Percentiles rank a stretch among this genome's conserved stretches.
phyloP scores from a whole-genome alignment of 768 basidiomycete species.

The Austroboletus eburneus region DNA sequence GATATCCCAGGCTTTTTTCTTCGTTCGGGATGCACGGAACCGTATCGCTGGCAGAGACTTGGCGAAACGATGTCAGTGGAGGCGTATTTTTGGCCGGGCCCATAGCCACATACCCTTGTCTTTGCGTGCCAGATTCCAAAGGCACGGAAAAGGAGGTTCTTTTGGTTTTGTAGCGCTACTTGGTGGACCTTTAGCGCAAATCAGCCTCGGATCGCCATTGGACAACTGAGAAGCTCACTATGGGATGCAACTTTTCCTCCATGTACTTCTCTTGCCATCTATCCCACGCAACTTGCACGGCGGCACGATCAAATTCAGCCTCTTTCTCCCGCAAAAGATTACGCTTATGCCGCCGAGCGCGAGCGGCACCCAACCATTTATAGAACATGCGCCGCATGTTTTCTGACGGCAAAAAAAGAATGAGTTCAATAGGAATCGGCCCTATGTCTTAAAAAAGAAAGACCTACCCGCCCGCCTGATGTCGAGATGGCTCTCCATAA shows the following conservation, averaged over 20 bases:
- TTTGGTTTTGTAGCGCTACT: constrained; percentile 54
- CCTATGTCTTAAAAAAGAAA: background rate
- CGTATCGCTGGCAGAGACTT: constrained; percentile 78
- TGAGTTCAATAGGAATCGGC: background rate
- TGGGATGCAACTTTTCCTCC: constrained; percentile 58
- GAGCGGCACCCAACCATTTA: constrained; percentile 62
- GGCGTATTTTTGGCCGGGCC: background rate
- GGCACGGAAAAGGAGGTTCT: constrained; percentile 58
- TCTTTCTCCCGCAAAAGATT: constrained; percentile 56
- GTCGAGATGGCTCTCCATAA: constrained; percentile 82
- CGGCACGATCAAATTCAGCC: constrained; percentile 51
- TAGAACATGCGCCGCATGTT: constrained; percentile 62
- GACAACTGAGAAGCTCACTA: constrained; percentile 41
- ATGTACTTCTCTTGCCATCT: constrained; percentile 74
- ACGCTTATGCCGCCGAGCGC: constrained; percentile 59
- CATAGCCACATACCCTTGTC: constrained; percentile 50
- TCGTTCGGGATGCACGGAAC: constrained; percentile 61
- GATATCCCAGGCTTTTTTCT: constrained; percentile 54
- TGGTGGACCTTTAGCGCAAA: constrained; percentile 33
- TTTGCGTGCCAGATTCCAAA: constrained; percentile 74
- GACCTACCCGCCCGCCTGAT: constrained; percentile 72
- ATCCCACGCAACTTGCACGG: constrained; percentile 63
- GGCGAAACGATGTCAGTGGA: constrained; percentile 8
- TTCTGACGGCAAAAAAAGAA: constrained; percentile 39
- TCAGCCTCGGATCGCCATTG: constrained; percentile 1